Evolutionary conservation across 2,329 filamentous ascomycete species (phyloP).

Genomic region (Colletotrichum eremochloae): DNA sequence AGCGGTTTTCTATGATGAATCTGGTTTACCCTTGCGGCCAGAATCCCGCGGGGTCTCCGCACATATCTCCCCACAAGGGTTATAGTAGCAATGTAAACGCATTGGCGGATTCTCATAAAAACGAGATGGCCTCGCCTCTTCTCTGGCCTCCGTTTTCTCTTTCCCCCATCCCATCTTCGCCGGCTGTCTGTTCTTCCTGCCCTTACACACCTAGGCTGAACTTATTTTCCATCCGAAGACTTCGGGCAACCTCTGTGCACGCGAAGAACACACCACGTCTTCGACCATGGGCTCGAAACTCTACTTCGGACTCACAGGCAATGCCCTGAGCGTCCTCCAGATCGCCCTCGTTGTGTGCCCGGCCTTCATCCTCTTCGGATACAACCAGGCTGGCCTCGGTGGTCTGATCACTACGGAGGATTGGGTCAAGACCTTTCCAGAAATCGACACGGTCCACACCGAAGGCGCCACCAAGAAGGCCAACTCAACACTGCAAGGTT

Average conservation of each 20-base stretch:
- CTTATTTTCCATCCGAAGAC: constrained; percentile 10
- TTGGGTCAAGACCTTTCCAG: constrained; percentile 54
- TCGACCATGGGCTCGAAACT: constrained; percentile 29
- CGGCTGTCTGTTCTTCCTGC: constrained; percentile 18
- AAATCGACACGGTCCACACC: constrained; percentile 55
- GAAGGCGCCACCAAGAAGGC: constrained; percentile 47
- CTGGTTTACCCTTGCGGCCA: constrained; percentile 28
- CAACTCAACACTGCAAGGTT: constrained; percentile 55
- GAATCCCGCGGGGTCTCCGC: constrained; percentile 42
- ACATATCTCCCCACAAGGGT: constrained; percentile 38
- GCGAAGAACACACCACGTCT: constrained; percentile 14
- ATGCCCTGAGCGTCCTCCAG: constrained; percentile 53
- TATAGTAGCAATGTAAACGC: constrained; percentile 23
- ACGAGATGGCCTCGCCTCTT: constrained; percentile 1
- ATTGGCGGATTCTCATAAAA: constrained; percentile 27
- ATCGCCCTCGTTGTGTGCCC: constrained; percentile 59
- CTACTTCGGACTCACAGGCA: constrained; percentile 53
- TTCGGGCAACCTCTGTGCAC: constrained; percentile 28
- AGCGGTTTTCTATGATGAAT: constrained; percentile 36
- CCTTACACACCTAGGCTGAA: constrained; percentile 19
- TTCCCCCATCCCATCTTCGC: constrained; percentile 18
- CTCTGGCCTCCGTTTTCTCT: neutral
- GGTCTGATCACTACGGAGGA: constrained; percentile 52
- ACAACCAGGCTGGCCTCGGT: constrained; percentile 57
- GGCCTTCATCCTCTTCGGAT: constrained; percentile 58